phyloP scores from a whole-genome alignment of 345 rosid species.

The Microcos paniculata region DNA sequence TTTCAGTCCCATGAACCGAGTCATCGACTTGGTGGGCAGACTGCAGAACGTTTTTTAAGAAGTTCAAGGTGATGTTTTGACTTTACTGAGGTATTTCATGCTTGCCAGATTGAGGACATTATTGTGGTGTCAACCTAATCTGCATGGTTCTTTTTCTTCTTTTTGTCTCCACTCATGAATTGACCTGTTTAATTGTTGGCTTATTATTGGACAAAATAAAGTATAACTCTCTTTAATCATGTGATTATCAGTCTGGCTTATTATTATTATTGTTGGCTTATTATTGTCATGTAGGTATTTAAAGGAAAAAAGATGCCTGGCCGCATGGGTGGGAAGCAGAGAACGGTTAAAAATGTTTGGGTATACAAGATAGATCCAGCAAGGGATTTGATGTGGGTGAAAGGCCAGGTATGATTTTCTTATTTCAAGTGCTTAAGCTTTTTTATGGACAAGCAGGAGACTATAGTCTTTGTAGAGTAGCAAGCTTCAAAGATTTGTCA shows the following conservation, averaged over 20 bases:
- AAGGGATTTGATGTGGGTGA: slow-evolving; percentile 92
- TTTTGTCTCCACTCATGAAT: background rate
- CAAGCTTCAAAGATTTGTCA: background rate
- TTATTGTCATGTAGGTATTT: slow-evolving; percentile 56
- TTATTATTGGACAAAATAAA: background rate
- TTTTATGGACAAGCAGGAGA: background rate
- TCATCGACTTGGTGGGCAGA: background rate
- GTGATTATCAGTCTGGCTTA: slow-evolving; percentile 13
- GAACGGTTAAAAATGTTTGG: slow-evolving; percentile 93
- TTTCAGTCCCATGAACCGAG: background rate
- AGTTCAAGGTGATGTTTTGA: background rate
- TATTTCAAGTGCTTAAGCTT: background rate
- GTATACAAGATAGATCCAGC: slow-evolving; percentile 86
- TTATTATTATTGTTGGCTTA: too few species aligned
- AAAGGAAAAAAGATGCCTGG: slow-evolving; percentile 97
- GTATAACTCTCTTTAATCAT: background rate
- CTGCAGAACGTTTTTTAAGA: background rate
- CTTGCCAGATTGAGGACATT: background rate
- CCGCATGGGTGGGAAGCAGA: slow-evolving; percentile 85
- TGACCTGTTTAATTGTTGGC: background rate
- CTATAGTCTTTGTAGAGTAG: slow-evolving; percentile 5
- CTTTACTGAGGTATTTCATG: background rate
- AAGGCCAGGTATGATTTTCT: slow-evolving; percentile 76
- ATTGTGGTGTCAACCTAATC: background rate
- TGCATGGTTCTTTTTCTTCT: background rate